Conservation (phyloP, 129 eudicot species). For the Flaveria bidentis region DNA sequence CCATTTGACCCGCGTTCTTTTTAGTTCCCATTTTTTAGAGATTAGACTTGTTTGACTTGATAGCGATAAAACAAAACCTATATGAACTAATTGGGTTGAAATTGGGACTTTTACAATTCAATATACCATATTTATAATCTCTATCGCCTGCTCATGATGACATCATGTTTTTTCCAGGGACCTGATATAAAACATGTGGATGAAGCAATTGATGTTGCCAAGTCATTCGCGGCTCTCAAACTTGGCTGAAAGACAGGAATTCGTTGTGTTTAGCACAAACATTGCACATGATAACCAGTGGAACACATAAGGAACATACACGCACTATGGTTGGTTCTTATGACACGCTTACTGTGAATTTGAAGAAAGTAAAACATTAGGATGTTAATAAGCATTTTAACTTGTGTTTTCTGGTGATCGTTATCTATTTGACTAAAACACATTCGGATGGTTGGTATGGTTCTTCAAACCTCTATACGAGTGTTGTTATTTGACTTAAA, state of each 20-base stretch:
- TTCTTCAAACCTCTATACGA: constrained; percentile 11
- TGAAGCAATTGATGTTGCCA: constrained; percentile 77
- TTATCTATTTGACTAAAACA: constrained; percentile 19
- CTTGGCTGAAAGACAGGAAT: constrained; percentile 38
- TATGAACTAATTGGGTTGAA: neutral
- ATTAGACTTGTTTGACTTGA: neutral
- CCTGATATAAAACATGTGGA: constrained; percentile 50
- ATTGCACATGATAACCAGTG: neutral
- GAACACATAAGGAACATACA: neutral
- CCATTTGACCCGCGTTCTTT: neutral
- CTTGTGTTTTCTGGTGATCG: constrained; percentile 5
- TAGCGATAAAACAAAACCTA: neutral
- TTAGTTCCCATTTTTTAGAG: neutral
- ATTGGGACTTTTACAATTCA: neutral
- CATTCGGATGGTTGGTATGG: constrained; percentile 1
- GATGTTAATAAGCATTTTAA: constrained; percentile 9
- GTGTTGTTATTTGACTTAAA: neutral
- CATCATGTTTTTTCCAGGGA: constrained; percentile 48
- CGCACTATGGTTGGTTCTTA: constrained; percentile 22
- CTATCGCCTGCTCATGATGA: neutral
- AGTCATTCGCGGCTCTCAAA: constrained; percentile 68
- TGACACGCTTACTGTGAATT: constrained; percentile 19
- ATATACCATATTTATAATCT: neutral
- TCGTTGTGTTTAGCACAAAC: neutral
- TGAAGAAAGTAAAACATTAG: neutral